Evolutionary conservation across 1,284 basidiomycete genomes (phyloP).

Genomic region (Cutaneotrichosporon arboriforme): DNA sequence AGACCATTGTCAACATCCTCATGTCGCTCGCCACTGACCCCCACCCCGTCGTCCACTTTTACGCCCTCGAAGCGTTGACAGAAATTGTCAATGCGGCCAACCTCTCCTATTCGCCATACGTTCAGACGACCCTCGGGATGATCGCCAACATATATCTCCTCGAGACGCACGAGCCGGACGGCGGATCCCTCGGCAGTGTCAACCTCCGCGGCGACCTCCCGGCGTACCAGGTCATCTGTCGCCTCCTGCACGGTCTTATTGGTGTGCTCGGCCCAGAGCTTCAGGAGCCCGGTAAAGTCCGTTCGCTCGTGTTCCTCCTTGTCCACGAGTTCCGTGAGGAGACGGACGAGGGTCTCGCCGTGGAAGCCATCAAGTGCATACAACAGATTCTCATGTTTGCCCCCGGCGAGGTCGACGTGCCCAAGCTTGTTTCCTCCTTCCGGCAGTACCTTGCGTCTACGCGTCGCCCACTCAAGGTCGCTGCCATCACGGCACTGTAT

Average conservation of each 20-base stretch:
- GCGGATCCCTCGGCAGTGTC: slow-evolving; percentile 73
- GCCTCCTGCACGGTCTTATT: slow-evolving; percentile 86
- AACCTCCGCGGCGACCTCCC: slow-evolving; percentile 88
- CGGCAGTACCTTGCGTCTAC: slow-evolving; percentile 68
- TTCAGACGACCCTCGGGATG: slow-evolving; percentile 83
- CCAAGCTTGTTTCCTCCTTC: slow-evolving; percentile 69
- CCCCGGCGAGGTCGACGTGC: slow-evolving; percentile 71
- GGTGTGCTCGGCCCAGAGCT: slow-evolving; percentile 94
- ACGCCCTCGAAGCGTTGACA: slow-evolving; percentile 78
- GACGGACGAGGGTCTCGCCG: slow-evolving; percentile 77
- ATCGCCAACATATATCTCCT: slow-evolving; percentile 83
- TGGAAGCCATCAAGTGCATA: slow-evolving; percentile 91
- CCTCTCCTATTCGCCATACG: slow-evolving; percentile 83
- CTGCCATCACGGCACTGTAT: slow-evolving; percentile 91
- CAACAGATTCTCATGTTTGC: slow-evolving; percentile 97
- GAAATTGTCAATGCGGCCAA: slow-evolving; percentile 88
- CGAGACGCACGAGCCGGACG: slow-evolving; percentile 90
- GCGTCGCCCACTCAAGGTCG: slow-evolving; percentile 77
- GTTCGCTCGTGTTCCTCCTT: slow-evolving; percentile 74
- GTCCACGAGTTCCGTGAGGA: slow-evolving; percentile 81
- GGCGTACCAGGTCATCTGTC: slow-evolving; percentile 83
- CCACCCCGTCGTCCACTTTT: slow-evolving; percentile 93
- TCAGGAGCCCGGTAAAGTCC: slow-evolving; percentile 76
- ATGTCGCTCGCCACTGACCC: slow-evolving; percentile 95
- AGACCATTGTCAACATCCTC: slow-evolving; percentile 91